Conservation (phyloP, 2,329 filamentous ascomycete genomes). For the Geosmithia flava region DNA sequence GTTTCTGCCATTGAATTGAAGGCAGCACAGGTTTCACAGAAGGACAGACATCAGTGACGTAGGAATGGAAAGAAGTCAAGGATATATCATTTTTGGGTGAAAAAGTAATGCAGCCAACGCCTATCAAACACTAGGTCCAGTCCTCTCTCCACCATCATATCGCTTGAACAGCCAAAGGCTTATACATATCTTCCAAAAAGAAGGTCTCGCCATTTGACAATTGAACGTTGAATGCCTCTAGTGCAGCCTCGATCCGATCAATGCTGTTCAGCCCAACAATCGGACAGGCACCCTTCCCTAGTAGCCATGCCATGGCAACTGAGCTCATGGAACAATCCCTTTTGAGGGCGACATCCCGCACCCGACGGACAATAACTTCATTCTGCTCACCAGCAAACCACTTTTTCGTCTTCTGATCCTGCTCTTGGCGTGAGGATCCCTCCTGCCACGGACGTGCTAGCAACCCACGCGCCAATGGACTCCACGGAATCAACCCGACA, state of each 20-base stretch:
- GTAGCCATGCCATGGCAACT: slow-evolving; percentile 52
- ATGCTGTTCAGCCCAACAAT: slow-evolving; percentile 50
- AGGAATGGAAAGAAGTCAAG: too few species aligned
- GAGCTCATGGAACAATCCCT: slow-evolving; percentile 49
- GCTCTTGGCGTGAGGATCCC: slow-evolving; percentile 8
- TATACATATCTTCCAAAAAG: slow-evolving; percentile 50
- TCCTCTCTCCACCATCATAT: too few species aligned
- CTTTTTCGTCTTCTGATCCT: slow-evolving; percentile 7
- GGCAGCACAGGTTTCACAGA: too few species aligned
- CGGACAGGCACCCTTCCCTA: slow-evolving; percentile 38
- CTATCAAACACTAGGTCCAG: too few species aligned
- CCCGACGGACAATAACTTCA: slow-evolving; percentile 14
- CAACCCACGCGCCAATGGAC: slow-evolving; percentile 17
- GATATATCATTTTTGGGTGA: too few species aligned
- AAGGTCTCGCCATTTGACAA: slow-evolving; percentile 46
- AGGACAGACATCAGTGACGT: too few species aligned
- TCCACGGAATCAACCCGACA: slow-evolving; percentile 24
- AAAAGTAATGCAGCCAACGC: too few species aligned
- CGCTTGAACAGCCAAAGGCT: slow-evolving; percentile 18
- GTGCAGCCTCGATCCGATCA: slow-evolving; percentile 48
- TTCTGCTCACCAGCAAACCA: slow-evolving; percentile 11
- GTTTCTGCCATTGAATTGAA: too few species aligned
- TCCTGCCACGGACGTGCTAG: slow-evolving; percentile 10
- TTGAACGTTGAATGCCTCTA: slow-evolving; percentile 29
- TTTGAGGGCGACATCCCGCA: slow-evolving; percentile 44